These are phyloP conservation scores for Sedum album DNA, from an alignment of 164 flowering plant genomes.

Conservation along the genomic window DNA sequence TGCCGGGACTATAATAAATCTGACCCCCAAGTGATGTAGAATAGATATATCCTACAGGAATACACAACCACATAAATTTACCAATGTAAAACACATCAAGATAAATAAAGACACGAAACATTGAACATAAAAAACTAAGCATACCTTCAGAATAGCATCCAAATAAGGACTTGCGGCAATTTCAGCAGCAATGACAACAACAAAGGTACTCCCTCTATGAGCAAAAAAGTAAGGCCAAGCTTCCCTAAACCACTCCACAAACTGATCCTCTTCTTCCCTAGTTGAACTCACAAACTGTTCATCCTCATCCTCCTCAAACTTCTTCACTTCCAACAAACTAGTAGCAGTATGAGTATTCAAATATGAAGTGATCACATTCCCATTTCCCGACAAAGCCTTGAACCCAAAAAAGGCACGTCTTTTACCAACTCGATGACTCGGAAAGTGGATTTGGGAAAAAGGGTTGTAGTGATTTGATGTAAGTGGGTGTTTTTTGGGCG, in stretches of 20 bases:
- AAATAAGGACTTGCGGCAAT: background rate
- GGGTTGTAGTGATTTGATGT: background rate
- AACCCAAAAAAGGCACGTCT: background rate
- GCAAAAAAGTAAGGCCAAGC: constrained; percentile 4
- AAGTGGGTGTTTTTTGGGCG: background rate
- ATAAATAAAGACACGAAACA: background rate
- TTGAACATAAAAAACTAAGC: background rate
- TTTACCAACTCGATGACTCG: background rate
- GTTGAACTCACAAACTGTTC: background rate
- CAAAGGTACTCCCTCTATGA: constrained; percentile 2
- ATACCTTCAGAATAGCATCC: background rate
- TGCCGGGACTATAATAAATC: constrained; percentile 40
- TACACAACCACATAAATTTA: background rate
- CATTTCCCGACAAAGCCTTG: background rate
- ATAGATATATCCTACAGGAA: constrained; percentile 81
- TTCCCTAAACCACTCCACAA: constrained; percentile 5
- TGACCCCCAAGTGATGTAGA: constrained; percentile 78
- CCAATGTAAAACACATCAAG: background rate
- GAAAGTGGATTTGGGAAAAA: background rate
- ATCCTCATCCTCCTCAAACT: background rate
- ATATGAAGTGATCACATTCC: background rate
- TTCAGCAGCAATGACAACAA: constrained; percentile 1
- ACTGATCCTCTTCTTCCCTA: constrained; percentile 13
- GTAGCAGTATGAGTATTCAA: background rate
- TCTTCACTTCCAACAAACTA: background rate